Evolutionary conservation across 192 early-diverging fungal species (phyloP), one percentile per base, ranked within the genome.

Genomic region (Backusella luteola): DNA sequence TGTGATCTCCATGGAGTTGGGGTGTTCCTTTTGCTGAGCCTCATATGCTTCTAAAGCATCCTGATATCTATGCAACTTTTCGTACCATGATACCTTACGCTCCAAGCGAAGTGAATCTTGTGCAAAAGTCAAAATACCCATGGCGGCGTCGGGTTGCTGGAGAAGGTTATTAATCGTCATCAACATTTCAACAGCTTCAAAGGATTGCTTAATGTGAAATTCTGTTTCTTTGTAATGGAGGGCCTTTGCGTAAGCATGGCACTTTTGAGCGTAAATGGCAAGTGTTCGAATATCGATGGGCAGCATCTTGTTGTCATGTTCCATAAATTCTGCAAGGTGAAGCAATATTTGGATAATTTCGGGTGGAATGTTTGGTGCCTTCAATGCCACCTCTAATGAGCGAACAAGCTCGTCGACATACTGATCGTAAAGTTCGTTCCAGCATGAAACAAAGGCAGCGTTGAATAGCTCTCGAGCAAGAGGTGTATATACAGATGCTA

Each of bases 241-340:
- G n/a, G 97, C 98, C 84, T 98, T 98, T 38, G 98, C 96, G 80
- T 94, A 94, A 1, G 98, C 96, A 79, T 98, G 95, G 74, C 96
- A 98, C 71, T 93, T 94, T 70, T 91, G 88, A 4, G 98, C 98
- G 75, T 95, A 98, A 32, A 88, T 85, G 14, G 95, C 96, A 26
- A 99, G 84, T 4, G 93, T 93, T 34, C 93, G 87, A 63, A 97
- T 94, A 71, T 97, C 95, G 74, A 98, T 98, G 1, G 96, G 96
- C 11, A 98, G 85, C 8, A 96, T 89, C 77, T 97, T 96, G 78
- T 97, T 94, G 77, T 99, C 96, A 72, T 96, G 96, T 85, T 99
- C 98, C 98, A 99, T 99, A 71, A 96, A 98, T 80, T 97, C 98
- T 6, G 97, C 97, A 36, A 99, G 88, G 67, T 97, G 96, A 41